These are phyloP conservation scores for Penicillium parvum DNA, from an alignment of 495 filamentous ascomycete genomes.

Conservation along the genomic window DNA sequence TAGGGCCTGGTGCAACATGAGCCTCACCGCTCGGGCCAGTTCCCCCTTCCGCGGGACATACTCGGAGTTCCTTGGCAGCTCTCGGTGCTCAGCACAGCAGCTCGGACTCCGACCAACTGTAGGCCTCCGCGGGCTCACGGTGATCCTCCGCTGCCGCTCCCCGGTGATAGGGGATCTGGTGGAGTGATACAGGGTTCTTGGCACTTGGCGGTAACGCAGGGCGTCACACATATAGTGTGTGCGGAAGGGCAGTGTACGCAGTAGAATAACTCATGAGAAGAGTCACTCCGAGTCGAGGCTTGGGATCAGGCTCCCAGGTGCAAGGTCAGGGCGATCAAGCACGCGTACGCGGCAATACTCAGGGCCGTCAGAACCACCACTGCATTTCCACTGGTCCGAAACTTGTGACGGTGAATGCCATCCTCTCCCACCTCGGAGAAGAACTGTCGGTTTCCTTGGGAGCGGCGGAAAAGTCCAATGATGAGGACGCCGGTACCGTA, in stretches of 20 bases:
- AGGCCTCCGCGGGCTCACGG: constrained; percentile 9
- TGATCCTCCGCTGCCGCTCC: constrained; percentile 11
- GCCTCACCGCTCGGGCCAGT: constrained; percentile 21
- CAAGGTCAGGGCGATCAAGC: constrained; percentile 70
- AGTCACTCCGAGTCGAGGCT: not conserved
- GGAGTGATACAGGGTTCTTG: constrained; percentile 27
- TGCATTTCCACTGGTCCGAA: constrained; percentile 77
- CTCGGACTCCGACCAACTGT: constrained; percentile 19
- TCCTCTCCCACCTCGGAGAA: constrained; percentile 72
- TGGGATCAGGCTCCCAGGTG: constrained; percentile 38
- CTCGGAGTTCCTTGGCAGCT: constrained; percentile 21
- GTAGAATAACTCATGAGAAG: no score
- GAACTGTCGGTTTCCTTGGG: constrained; percentile 90
- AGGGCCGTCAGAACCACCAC: constrained; percentile 79
- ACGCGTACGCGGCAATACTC: constrained; percentile 76
- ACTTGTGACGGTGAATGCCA: constrained; percentile 66
- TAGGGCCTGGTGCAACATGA: constrained; percentile 14
- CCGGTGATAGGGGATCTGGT: constrained; percentile 7
- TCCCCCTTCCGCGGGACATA: constrained; percentile 12
- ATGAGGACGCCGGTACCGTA: constrained; percentile 83
- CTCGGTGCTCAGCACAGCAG: constrained; percentile 10
- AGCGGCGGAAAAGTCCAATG: constrained; percentile 74
- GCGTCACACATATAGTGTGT: constrained; percentile 15
- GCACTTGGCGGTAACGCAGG: constrained; percentile 39
- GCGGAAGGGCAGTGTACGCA: constrained; percentile 1